A percentile compares a stretch with the other conserved stretches of the same genome.
Evolutionary conservation across 352 stramenopile species (phyloP).

Genomic region (Bremia lactucae): DNA sequence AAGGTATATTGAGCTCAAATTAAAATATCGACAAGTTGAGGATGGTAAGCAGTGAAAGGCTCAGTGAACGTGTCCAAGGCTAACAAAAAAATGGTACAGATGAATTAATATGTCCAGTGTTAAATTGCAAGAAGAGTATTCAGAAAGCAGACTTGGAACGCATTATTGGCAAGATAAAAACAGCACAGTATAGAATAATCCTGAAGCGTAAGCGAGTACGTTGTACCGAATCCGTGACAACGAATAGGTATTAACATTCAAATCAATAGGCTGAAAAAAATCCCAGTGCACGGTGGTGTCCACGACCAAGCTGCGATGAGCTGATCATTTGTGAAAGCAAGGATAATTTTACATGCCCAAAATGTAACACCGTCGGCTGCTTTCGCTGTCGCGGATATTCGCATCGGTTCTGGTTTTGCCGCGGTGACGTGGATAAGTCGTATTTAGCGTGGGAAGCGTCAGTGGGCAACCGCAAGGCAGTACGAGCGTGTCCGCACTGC

Average conservation of each 20-base stretch:
- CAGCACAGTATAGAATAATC: constrained; percentile 20
- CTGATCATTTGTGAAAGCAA: constrained; percentile 47
- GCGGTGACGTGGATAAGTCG: constrained; percentile 34
- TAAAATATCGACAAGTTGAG: constrained; percentile 46
- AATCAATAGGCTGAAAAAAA: constrained; percentile 65
- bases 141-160: constrained; percentile 24
- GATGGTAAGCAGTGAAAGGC: constrained; percentile 22
- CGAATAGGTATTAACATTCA: too few relatives aligned
- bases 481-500: constrained; percentile 50
- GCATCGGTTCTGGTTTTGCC: constrained; percentile 55
- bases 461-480: constrained; percentile 34
- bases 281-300: constrained; percentile 61
- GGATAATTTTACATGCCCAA: constrained; percentile 48
- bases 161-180: constrained; percentile 19
- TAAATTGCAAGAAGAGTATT: constrained; percentile 37
- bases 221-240: too few relatives aligned
- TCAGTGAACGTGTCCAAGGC: background rate
- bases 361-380: constrained; percentile 41
- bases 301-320: constrained; percentile 40
- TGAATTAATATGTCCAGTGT: constrained; percentile 50
- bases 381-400: constrained; percentile 44
- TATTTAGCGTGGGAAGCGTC: constrained; percentile 51
- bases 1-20: constrained; percentile 49
- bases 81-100: constrained; percentile 21
- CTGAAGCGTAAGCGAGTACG: constrained; percentile 49